Evolutionary conservation across 78 protist genomes (phyloP), one percentile per base, ranked within the genome.

Genomic region (Dictyostelium intermedium): DNA sequence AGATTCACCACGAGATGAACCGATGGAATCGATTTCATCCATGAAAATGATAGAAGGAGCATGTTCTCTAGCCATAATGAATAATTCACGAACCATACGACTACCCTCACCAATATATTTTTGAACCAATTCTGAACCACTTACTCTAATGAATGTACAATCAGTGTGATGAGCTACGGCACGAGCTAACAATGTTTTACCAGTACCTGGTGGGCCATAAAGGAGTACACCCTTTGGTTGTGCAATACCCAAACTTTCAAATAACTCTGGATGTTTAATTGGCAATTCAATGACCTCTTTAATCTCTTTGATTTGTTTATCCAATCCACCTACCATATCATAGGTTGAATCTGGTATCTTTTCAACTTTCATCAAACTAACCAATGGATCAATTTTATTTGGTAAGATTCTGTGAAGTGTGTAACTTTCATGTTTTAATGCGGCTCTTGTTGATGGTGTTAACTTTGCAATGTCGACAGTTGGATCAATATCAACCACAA

Each of bases 161-260:
- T 99, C 99, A 2, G 99, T 99, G 97, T 99, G 99, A 80, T 99
- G 99, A 2, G 99, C 99, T 10, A 99, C 99, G 1, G 99, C 99
- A 18, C 99, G 96, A 18, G 99, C 99, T 30, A 99, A 83, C 27
- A 99, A 97, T 16, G 99, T 99, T 96, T 99, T 99, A 41, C 99
- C 99, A 6, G 99, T 99, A 50, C 99, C 99, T 9, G 99, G 99
- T 18, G 99, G 99, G 4, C 99, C 99, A 34, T 97, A 98, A 60
- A 99, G 85, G 16, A 98, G 91, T 34, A 98, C 93, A 81, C 99
- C 99, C 89, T 97, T 99, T 50, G 99, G 99, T 86, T 99, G 99
- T 5, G 98, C 97, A 30, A 99, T 99, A 77, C 99, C 99, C 1
- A 99, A 97, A 20, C 98, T 47, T 81, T 99, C 99, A 93, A 99